Evolutionary conservation across 768 basidiomycete species (phyloP).

Genomic region (Leccinellum rugosiceps): DNA sequence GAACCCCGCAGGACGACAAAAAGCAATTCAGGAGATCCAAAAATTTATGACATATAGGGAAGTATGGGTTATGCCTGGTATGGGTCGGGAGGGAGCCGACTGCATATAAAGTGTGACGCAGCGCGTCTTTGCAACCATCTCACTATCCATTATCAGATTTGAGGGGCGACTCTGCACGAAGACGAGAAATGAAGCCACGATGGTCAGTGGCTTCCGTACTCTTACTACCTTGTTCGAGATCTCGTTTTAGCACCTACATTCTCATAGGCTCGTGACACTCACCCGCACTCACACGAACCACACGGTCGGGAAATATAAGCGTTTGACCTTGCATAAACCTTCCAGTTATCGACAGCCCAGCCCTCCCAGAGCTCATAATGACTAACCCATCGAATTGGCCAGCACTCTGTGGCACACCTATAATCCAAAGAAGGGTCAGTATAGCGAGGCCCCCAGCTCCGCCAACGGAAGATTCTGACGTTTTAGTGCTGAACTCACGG

Average conservation of each 20-base stretch:
- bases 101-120: neutral
- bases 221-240: too few relatives aligned
- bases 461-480: slow-evolving; percentile 18
- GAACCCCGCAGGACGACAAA: neutral
- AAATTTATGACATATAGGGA: neutral
- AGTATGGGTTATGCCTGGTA: too few relatives aligned
- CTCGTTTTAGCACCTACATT: neutral
- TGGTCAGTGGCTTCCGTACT: neutral
- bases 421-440: slow-evolving; percentile 8
- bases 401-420: slow-evolving; percentile 7
- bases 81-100: neutral
- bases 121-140: neutral
- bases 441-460: slow-evolving; percentile 10
- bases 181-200: neutral
- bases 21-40: neutral
- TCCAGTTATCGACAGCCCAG: neutral
- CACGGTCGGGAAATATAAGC: neutral
- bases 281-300: neutral
- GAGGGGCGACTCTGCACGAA: neutral
- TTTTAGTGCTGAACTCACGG: slow-evolving; percentile 20
- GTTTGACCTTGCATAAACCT: neutral
- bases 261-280: neutral
- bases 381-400: neutral
- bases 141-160: neutral
- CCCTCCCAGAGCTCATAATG: neutral